Evolutionary conservation across 176 grass and related monocot genomes (phyloP).

Genomic region (Zea mays): DNA sequence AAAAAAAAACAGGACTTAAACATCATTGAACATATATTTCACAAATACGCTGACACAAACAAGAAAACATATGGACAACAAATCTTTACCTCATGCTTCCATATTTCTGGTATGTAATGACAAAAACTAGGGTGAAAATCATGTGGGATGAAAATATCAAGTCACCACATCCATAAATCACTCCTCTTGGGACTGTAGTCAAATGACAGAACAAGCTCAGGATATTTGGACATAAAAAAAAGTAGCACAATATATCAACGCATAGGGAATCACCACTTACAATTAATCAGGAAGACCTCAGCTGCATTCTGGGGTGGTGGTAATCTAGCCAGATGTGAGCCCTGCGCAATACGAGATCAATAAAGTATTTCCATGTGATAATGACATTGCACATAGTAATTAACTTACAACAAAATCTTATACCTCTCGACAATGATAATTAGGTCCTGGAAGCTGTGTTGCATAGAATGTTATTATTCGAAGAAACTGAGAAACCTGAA

Average conservation of each 20-base stretch:
- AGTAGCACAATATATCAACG: conserved; percentile 2
- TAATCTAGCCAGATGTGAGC: conserved; percentile 73
- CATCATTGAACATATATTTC: not conserved
- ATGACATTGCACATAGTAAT: not conserved
- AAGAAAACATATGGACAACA: not conserved
- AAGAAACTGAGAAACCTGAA: conserved; percentile 78
- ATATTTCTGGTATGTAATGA: conserved; percentile 84
- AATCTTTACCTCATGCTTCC: conserved; percentile 55
- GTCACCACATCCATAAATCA: conserved; percentile 88
- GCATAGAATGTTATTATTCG: conserved; percentile 91
- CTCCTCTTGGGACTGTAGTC: conserved; percentile 65
- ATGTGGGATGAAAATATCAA: conserved; percentile 56
- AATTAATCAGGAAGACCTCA: conserved; percentile 80
- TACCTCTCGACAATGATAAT: conserved; percentile 91
- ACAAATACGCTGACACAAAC: not conserved
- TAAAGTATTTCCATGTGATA: not conserved
- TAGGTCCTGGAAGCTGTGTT: conserved; percentile 86
- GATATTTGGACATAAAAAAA: not conserved
- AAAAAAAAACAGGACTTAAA: conserved; percentile 1
- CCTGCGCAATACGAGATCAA: conserved; percentile 45
- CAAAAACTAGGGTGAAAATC: conserved; percentile 63
- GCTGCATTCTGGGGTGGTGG: conserved; percentile 59
- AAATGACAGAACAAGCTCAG: conserved; percentile 12
- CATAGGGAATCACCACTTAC: conserved; percentile 32
- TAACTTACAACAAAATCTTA: conserved; percentile 23